Percentiles rank a stretch among this genome's conserved stretches.
These are phyloP conservation scores for Cryphonectria carpinicola DNA, from an alignment of 2,329 filamentous ascomycete species.

Conservation along the genomic window DNA sequence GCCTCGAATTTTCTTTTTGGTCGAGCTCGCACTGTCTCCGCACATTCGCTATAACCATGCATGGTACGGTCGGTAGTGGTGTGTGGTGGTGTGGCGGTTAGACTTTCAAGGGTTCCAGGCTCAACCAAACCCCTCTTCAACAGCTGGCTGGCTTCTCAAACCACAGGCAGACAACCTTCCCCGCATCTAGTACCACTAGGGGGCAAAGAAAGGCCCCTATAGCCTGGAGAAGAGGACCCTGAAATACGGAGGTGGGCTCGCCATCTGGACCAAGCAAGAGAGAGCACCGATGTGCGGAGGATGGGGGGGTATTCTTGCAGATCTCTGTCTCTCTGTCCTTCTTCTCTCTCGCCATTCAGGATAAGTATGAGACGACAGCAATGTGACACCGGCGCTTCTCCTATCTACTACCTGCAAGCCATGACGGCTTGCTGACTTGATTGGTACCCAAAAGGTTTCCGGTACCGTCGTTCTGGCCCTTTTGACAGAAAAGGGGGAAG, in stretches of 20 bases:
- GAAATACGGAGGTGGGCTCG: background rate
- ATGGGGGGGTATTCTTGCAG: background rate
- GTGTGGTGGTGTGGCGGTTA: background rate
- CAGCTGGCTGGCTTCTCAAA: background rate
- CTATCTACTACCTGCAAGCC: background rate
- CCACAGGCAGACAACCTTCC: background rate
- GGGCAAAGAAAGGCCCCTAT: background rate
- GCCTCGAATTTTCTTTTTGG: background rate
- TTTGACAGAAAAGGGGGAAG: background rate
- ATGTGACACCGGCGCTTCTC: background rate
- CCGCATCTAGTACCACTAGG: background rate
- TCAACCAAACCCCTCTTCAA: background rate
- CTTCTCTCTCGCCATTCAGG: background rate
- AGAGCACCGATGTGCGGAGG: background rate
- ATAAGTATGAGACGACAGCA: background rate
- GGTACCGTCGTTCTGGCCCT: background rate
- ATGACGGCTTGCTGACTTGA: background rate
- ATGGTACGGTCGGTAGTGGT: background rate
- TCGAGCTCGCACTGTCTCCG: slow-evolving; percentile 22
- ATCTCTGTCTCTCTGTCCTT: background rate
- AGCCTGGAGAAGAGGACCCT: background rate
- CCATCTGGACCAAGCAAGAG: background rate
- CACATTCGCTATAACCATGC: slow-evolving; percentile 10
- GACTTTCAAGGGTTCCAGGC: background rate
- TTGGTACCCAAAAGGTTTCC: background rate